Conservation (phyloP, 2,329 filamentous ascomycete genomes). For the Trichoderma sp. region DNA sequence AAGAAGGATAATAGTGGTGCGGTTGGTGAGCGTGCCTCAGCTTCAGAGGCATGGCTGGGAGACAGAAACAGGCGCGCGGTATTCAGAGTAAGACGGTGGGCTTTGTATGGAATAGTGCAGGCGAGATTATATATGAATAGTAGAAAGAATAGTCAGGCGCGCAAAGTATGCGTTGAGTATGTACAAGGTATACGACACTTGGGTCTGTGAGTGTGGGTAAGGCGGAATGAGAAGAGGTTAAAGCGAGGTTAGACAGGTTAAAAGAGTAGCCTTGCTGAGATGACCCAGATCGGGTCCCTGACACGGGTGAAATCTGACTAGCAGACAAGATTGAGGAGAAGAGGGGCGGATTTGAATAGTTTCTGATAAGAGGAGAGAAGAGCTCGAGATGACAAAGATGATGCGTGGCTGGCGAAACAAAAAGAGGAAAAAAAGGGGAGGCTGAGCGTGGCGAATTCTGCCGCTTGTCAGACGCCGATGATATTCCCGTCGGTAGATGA, state of each 20-base stretch:
- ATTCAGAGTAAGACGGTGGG: background rate
- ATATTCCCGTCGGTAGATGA: background rate
- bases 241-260: constrained; percentile 12
- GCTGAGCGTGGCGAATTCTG: background rate
- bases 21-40: constrained; percentile 35
- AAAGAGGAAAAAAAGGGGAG: background rate
- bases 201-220: background rate
- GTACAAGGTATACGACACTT: background rate
- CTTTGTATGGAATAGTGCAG: background rate
- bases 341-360: background rate
- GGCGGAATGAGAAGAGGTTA: constrained; percentile 12
- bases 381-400: background rate
- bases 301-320: constrained; percentile 1
- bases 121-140: constrained; percentile 1
- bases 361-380: background rate
- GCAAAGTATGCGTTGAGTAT: background rate
- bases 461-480: background rate
- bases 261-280: constrained; percentile 23
- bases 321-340: constrained; percentile 4
- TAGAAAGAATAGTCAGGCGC: constrained; percentile 13
- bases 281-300: constrained; percentile 23
- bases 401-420: background rate
- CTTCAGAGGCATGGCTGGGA: constrained; percentile 39
- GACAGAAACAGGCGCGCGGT: background rate
- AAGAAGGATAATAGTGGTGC: constrained; percentile 25